Percentiles rank a stretch among this genome's conserved stretches.
phyloP scores from a whole-genome alignment of 192 early-diverging fungal genomes.

The Gryganskiella cystojenkinii region DNA sequence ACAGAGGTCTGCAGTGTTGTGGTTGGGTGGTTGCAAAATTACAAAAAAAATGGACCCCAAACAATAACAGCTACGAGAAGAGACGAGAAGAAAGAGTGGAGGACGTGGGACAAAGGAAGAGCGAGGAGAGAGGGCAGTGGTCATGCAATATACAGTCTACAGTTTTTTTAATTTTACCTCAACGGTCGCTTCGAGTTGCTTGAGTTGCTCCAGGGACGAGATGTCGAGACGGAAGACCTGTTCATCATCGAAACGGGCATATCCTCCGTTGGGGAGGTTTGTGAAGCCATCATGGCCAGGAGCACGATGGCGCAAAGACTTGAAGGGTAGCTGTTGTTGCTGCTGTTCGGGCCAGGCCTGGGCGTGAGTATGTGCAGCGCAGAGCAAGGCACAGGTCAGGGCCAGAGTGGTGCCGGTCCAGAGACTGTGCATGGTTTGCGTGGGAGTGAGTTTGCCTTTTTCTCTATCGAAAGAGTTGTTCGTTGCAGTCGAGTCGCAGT shows the following conservation, averaged over 20 bases:
- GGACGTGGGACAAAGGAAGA: background rate
- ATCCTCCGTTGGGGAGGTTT: background rate
- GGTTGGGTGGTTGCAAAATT: too few relatives aligned
- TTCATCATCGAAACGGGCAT: slow-evolving; percentile 47
- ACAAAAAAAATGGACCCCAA: background rate
- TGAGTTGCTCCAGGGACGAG: slow-evolving; percentile 34
- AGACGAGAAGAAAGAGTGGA: background rate
- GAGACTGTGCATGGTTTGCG: too few relatives aligned
- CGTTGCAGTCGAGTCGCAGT: too few relatives aligned
- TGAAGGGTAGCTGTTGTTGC: slow-evolving; percentile 20
- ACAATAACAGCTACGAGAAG: background rate
- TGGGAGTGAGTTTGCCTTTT: too few relatives aligned
- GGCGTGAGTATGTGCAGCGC: slow-evolving; percentile 16
- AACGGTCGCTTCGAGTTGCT: slow-evolving; percentile 31
- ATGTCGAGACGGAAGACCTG: slow-evolving; percentile 40
- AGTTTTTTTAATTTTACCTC: slow-evolving; percentile 24
- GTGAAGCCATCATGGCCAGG: background rate
- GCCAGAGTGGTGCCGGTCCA: slow-evolving; percentile 2
- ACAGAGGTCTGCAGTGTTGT: too few relatives aligned
- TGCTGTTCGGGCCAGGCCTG: slow-evolving; percentile 3
- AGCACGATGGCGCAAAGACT: background rate
- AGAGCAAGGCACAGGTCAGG: slow-evolving; percentile 15
- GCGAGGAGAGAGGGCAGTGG: too few relatives aligned
- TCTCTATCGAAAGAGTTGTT: too few relatives aligned
- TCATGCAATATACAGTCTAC: too few relatives aligned